These are phyloP conservation scores for Didymellaceae sp. DNA, from an alignment of 2,329 filamentous ascomycete genomes.

Conservation along the genomic window DNA sequence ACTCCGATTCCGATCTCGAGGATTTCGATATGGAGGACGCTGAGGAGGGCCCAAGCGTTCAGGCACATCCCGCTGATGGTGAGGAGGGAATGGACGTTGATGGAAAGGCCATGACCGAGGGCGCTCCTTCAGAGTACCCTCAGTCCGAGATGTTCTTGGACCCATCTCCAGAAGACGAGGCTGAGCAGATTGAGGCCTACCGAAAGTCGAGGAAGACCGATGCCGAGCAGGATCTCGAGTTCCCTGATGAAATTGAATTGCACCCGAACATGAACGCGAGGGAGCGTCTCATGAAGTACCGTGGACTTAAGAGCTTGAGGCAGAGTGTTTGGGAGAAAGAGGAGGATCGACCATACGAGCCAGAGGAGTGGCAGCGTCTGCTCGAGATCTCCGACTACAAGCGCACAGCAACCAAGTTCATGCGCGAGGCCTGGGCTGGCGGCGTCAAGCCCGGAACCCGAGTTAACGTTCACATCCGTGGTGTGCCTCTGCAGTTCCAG, in stretches of 20 bases:
- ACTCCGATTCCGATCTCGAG: conserved; percentile 82
- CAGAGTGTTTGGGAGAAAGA: conserved; percentile 88
- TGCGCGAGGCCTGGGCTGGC: conserved; percentile 85
- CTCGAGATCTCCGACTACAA: conserved; percentile 91
- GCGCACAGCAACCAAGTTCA: conserved; percentile 75
- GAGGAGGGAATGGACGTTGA: conserved; percentile 66
- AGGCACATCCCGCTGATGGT: conserved; percentile 79
- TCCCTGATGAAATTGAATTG: conserved; percentile 96
- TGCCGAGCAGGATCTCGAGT: conserved; percentile 88
- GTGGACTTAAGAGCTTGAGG: conserved; percentile 89
- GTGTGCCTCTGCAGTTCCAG: conserved; percentile 62
- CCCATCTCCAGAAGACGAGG: conserved; percentile 80
- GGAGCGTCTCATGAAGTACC: conserved; percentile 84
- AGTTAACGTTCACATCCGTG: conserved; percentile 77
- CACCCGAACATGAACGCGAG: conserved; percentile 84
- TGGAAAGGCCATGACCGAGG: conserved; percentile 72
- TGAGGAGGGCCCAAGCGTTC: conserved; percentile 59
- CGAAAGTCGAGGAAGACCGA: conserved; percentile 79
- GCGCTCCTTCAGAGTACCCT: conserved; percentile 84
- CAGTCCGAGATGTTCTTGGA: conserved; percentile 92
- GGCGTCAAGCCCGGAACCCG: conserved; percentile 84
- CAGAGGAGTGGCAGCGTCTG: conserved; percentile 85
- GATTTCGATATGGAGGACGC: conserved; percentile 66
- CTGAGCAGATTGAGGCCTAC: conserved; percentile 80
- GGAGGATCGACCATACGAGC: conserved; percentile 85